A percentile compares a stretch with the other conserved stretches of the same genome.
Conservation (phyloP, 805 yeast genomes). For the Teunomyces pallodes region DNA sequence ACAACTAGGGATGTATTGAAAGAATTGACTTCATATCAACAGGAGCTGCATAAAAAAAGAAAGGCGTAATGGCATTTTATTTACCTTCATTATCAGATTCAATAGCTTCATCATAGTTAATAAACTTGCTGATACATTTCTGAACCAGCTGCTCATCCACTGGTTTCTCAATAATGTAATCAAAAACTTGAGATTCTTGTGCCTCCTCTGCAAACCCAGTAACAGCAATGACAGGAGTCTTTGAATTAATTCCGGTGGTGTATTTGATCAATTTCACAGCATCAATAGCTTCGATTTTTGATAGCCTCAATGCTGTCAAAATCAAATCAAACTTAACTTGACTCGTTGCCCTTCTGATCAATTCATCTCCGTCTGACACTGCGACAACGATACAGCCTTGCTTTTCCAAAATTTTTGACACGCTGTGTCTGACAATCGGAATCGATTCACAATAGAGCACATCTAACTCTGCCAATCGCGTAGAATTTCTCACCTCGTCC, state of each 20-base stretch:
- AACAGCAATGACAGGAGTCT: conserved; percentile 73
- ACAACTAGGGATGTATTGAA: not conserved
- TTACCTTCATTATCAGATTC: conserved; percentile 24
- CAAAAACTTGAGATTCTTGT: conserved; percentile 50
- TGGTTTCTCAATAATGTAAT: conserved; percentile 76
- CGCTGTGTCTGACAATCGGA: conserved; percentile 72
- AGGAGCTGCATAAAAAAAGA: conserved; percentile 1
- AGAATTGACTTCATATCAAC: not conserved
- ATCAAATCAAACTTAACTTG: conserved; percentile 82
- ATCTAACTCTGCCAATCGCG: conserved; percentile 43
- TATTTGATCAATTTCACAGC: conserved; percentile 71
- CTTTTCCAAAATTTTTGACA: conserved; percentile 59
- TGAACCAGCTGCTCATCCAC: conserved; percentile 23
- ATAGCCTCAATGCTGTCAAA: conserved; percentile 67
- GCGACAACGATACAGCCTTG: conserved; percentile 79
- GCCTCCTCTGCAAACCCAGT: conserved; percentile 76
- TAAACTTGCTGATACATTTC: conserved; percentile 19
- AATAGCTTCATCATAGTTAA: conserved; percentile 23
- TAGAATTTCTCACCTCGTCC: not conserved
- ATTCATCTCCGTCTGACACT: conserved; percentile 76
- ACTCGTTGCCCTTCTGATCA: conserved; percentile 77
- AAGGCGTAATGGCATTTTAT: not conserved
- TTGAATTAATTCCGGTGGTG: conserved; percentile 74
- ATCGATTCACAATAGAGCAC: conserved; percentile 84
- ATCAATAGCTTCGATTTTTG: conserved; percentile 69